Base-by-base conservation (phyloP, 495 filamentous ascomycete genomes). In the Lophiotrema nucula region DNA sequence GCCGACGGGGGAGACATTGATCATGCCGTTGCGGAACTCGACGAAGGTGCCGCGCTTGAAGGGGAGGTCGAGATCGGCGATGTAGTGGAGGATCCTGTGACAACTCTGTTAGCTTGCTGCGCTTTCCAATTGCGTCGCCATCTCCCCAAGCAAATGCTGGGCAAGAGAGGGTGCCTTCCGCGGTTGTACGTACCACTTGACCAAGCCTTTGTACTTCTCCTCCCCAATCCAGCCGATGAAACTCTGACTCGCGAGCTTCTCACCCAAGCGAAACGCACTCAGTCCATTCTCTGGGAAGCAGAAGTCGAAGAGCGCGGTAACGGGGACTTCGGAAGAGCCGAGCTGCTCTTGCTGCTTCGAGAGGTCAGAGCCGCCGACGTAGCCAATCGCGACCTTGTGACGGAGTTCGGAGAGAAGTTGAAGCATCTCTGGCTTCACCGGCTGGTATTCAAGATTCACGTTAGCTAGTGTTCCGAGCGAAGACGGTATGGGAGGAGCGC, bases 1-100 rank as follows among this genome's bases (percentile, higher is more conserved):
- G n/a, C 93, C 93, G 65, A 97, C 81, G 38, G 93, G 93, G 33
- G 82, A 87, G 61, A 98, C 77, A 64, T 98, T 98, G 72, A 98
- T 82, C 93, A 97, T 97, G 71, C 93, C 93, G 69, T 92, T 95
- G 56, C 88, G 82, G 79, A 96, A 98, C 78, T 98, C 93, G 56
- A 98, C 75, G 70, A 98, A 98, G 26, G 93, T 98, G 62, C 93
- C 93, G 42, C 92, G 80, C 84, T 95, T 97, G 73, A 90, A 74
- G 35, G 92, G 93, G 75, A 83, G 77, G 65, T 95, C 88, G 28
- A 96, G 73, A 68, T 96, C 89, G 60, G 91, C 88, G 60, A 98
- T 83, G 71, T 96, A 95, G 72, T 85, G 88, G 70, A 97, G 80
- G 58, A 86, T 81, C 76, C 92, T 62, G 23, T 21, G 24, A 19